A percentile compares a stretch with the other conserved stretches of the same genome.
These are phyloP conservation scores for Parietaria judaica DNA, from an alignment of 306 rosid species.

Conservation along the genomic window DNA sequence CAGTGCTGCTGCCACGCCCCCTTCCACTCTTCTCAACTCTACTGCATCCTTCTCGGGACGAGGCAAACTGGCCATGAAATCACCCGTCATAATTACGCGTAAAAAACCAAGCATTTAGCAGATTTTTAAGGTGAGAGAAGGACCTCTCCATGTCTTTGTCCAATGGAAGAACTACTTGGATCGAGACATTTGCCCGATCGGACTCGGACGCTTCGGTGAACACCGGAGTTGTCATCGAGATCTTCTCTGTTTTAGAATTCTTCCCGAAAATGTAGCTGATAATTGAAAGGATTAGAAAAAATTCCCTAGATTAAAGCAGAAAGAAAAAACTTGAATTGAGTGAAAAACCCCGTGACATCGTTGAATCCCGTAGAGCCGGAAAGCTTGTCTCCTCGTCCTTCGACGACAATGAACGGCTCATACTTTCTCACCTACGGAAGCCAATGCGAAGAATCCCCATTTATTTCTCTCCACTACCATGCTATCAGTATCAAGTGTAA, in stretches of 20 bases:
- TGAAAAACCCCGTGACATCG: slow-evolving; percentile 61
- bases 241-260: slow-evolving; percentile 66
- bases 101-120: neutral
- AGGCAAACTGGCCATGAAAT: slow-evolving; percentile 57
- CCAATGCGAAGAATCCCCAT: neutral
- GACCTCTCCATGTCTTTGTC: slow-evolving; percentile 65
- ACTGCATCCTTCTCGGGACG: slow-evolving; percentile 60
- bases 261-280: slow-evolving; percentile 79
- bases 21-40: slow-evolving; percentile 61
- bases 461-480: too few relatives aligned
- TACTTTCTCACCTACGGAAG: slow-evolving; percentile 67
- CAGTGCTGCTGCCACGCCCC: slow-evolving; percentile 63
- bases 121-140: neutral
- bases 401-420: slow-evolving; percentile 58
- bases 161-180: slow-evolving; percentile 82
- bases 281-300: neutral
- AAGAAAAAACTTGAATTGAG: neutral
- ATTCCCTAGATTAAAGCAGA: neutral
- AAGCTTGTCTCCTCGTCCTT: slow-evolving; percentile 71
- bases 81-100: neutral
- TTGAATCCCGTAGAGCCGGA: slow-evolving; percentile 74
- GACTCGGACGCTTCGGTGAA: slow-evolving; percentile 69
- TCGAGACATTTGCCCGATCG: slow-evolving; percentile 48
- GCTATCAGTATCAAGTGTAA: too few relatives aligned
- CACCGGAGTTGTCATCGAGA: slow-evolving; percentile 93